Evolutionary conservation across 495 filamentous ascomycete species (phyloP), one percentile per base, ranked within the genome.

Genomic region (Achaetomiella virescens): DNA sequence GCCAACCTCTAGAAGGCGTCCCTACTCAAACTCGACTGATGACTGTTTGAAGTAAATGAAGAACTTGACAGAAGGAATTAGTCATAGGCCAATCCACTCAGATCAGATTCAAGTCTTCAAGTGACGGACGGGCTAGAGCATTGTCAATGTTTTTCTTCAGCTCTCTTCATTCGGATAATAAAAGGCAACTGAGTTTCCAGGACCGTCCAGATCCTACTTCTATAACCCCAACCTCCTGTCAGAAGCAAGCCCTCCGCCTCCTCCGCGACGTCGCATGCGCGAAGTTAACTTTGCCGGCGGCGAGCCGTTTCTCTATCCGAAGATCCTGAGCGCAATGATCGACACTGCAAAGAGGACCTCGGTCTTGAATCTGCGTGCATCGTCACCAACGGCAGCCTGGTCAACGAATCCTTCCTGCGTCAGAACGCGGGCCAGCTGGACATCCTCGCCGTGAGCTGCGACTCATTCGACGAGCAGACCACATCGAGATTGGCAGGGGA

Each of bases 261-360:
- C 71, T 83, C 17, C 60, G 62, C 20, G 57, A 71, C 3, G 78
- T 76, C 6, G 79, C 17, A 84, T 83, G 81, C 61, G 64, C 49
- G 83, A 83, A 57, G 65, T 81, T 54, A 83, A 84, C 65, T 79
- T 83, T 54, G 80, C 81, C 14, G 80, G 81, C 35, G 81, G 81
- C 6, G 81, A 84, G 56, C 80, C 81, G 2, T 81, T 83, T 61
- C 69, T 83, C n/a, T 77, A 83, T 49, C 72, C 72, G 2, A 59
- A 64, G 27, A 68, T 70, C 38, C 69, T 83, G 3, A 74, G 77
- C 24, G 59, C 73, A 43, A 65, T 83, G 37, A 61, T 75, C 38
- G 59, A 65, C 24, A 74, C 64, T 78, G 76, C 68, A 83, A 83
- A 55, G 61, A 71, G 29, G 70, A 72, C 2, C 73, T 83, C 6